Conservation (phyloP, 345 rosid species). For the Erucastrum elatum region DNA sequence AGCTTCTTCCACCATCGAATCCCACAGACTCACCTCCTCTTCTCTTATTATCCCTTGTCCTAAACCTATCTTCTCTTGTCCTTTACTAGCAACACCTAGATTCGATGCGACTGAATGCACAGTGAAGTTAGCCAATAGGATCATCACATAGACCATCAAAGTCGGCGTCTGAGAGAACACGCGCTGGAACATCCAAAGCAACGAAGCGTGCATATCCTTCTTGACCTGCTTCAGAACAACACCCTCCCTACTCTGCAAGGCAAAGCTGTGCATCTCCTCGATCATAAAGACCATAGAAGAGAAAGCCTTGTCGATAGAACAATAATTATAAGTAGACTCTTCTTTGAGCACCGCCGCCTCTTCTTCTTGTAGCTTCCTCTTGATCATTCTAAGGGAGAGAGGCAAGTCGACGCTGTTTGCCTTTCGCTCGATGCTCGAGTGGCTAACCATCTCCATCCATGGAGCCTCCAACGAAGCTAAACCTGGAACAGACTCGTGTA, state of each 20-base stretch:
- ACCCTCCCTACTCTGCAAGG: constrained; percentile 49
- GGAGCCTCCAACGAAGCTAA: constrained; percentile 35
- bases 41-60: constrained; percentile 29
- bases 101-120: constrained; percentile 57
- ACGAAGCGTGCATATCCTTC: constrained; percentile 56
- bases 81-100: constrained; percentile 16
- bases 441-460: constrained; percentile 36
- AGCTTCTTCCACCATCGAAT: constrained; percentile 52
- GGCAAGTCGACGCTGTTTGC: constrained; percentile 66
- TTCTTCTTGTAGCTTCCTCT: constrained; percentile 58
- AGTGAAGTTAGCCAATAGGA: constrained; percentile 64
- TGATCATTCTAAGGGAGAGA: constrained; percentile 59
- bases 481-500: constrained; percentile 32
- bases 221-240: constrained; percentile 43
- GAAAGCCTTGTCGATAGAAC: constrained; percentile 69
- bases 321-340: constrained; percentile 44
- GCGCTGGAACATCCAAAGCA: constrained; percentile 68
- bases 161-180: constrained; percentile 68
- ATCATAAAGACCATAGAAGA: constrained; percentile 67
- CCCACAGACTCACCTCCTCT: constrained; percentile 57
- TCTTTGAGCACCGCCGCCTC: constrained; percentile 33
- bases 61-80: not conserved
- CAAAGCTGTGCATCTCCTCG: constrained; percentile 62
- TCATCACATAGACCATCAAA: constrained; percentile 73
- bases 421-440: constrained; percentile 45